A percentile compares a stretch with the other conserved stretches of the same genome.
These are phyloP conservation scores for Picochlorum sp. DNA, from an alignment of 139 green algal genomes.

Conservation along the genomic window DNA sequence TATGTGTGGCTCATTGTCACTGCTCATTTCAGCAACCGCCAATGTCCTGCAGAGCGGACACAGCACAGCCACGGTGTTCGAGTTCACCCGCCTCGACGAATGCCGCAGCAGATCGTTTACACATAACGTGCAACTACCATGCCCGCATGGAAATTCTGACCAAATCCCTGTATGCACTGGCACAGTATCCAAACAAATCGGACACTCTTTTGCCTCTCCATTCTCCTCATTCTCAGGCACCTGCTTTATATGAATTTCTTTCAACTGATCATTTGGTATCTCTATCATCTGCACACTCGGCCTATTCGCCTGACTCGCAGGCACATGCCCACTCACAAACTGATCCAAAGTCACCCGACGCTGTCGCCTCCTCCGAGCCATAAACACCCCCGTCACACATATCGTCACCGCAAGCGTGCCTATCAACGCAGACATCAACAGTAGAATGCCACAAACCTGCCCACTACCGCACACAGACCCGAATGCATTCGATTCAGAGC, in stretches of 20 bases:
- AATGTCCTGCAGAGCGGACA: slow-evolving; percentile 11
- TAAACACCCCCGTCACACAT: background rate
- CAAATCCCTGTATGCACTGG: background rate
- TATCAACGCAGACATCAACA: slow-evolving; percentile 12
- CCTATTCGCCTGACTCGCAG: background rate
- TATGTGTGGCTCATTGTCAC: background rate
- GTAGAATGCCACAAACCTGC: slow-evolving; percentile 2
- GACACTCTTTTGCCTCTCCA: slow-evolving; percentile 14
- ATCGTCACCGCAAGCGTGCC: background rate
- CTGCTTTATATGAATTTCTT: background rate
- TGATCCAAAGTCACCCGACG: background rate
- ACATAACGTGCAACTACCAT: slow-evolving; percentile 15
- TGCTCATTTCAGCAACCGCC: background rate
- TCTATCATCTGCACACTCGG: background rate
- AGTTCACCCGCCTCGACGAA: slow-evolving; percentile 6
- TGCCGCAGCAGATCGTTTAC: slow-evolving; percentile 11
- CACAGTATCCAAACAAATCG: slow-evolving; percentile 17
- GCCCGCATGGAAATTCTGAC: slow-evolving; percentile 18
- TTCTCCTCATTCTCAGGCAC: background rate
- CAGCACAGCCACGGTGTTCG: background rate
- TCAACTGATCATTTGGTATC: background rate
- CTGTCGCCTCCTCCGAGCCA: background rate
- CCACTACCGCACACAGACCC: slow-evolving; percentile 5
- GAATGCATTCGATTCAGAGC: background rate
- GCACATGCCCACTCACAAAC: background rate